phyloP scores from a whole-genome alignment of 2,329 filamentous ascomycete genomes.

The Biscogniauxia sp. region DNA sequence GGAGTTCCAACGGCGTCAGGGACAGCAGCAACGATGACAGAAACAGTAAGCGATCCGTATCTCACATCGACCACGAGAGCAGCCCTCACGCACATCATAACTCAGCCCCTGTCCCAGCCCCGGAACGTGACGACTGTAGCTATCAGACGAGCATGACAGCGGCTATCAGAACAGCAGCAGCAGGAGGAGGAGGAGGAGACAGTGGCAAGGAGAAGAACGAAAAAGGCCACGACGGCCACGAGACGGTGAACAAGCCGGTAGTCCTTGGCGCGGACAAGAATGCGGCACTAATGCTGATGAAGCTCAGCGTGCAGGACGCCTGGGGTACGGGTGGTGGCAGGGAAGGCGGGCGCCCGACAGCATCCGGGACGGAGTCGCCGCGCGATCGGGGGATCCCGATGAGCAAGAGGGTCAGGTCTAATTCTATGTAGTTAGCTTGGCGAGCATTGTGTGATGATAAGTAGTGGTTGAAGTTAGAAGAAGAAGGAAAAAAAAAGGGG shows the following conservation, averaged over 20 bases:
- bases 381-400: slow-evolving; percentile 24
- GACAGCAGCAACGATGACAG: slow-evolving; percentile 8
- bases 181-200: background rate
- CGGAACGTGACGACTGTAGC: background rate
- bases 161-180: too few relatives aligned
- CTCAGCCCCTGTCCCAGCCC: background rate
- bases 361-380: slow-evolving; percentile 1
- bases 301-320: slow-evolving; percentile 37
- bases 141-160: background rate
- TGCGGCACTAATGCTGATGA: slow-evolving; percentile 47
- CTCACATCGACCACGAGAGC: slow-evolving; percentile 25
- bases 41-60: slow-evolving; percentile 25
- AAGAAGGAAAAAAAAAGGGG: background rate
- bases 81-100: slow-evolving; percentile 3
- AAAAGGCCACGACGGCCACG: slow-evolving; percentile 16
- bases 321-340: slow-evolving; percentile 1
- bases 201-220: slow-evolving; percentile 6
- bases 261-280: slow-evolving; percentile 39
- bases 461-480: background rate
- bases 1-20: background rate
- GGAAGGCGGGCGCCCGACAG: background rate
- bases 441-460: background rate
- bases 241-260: slow-evolving; percentile 1
- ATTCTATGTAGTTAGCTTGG: slow-evolving; percentile 33
- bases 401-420: slow-evolving; percentile 41